Conservation (phyloP, 306 rosid genomes). For the Gleditsia sinensis region DNA sequence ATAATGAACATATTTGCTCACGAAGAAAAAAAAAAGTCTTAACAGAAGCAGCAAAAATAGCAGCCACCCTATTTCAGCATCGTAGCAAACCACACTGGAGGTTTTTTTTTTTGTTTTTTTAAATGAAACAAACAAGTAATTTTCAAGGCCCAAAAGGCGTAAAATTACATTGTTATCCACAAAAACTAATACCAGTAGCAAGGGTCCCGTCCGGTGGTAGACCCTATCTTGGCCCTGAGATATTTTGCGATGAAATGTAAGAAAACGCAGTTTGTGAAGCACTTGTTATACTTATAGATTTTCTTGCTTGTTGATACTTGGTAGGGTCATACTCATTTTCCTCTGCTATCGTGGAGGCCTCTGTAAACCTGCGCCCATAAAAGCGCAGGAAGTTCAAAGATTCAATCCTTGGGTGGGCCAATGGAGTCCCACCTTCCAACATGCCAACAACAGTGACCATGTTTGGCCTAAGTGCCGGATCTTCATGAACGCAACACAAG, state of each 20-base stretch:
- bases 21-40: background rate
- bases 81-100: background rate
- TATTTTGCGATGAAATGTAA: slow-evolving; percentile 70
- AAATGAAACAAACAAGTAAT: background rate
- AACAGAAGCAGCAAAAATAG: background rate
- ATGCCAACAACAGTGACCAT: slow-evolving; percentile 75
- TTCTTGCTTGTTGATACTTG: slow-evolving; percentile 34
- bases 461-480: slow-evolving; percentile 77
- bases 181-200: slow-evolving; percentile 23
- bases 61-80: too few species aligned
- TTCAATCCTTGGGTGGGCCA: slow-evolving; percentile 68
- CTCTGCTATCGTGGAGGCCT: slow-evolving; percentile 70
- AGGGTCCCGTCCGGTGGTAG: background rate
- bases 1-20: too few species aligned
- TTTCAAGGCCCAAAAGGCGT: slow-evolving; percentile 17
- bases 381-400: slow-evolving; percentile 79
- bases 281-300: slow-evolving; percentile 36
- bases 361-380: slow-evolving; percentile 75
- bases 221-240: slow-evolving; percentile 90
- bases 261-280: slow-evolving; percentile 52
- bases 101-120: background rate
- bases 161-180: slow-evolving; percentile 17
- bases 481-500: slow-evolving; percentile 90
- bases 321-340: slow-evolving; percentile 37
- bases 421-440: slow-evolving; percentile 79